phyloP scores from a whole-genome alignment of 164 flowering plant species.

The Nelumbo lutea region DNA sequence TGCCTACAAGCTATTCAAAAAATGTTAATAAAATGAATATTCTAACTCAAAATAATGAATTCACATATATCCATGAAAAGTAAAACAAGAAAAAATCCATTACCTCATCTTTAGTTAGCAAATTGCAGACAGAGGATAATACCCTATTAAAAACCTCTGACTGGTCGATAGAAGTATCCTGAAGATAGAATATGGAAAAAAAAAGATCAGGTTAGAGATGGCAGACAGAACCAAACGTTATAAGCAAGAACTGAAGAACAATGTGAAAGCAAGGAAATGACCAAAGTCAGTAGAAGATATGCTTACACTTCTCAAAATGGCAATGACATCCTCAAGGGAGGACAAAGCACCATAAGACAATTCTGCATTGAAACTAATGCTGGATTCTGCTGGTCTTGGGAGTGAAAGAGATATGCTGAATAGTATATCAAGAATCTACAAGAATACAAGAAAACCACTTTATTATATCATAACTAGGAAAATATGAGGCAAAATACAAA shows the following conservation, averaged over 20 bases:
- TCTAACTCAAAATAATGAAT: neutral
- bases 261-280: slow-evolving; percentile 2
- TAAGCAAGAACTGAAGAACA: slow-evolving; percentile 6
- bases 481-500: neutral
- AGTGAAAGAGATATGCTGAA: slow-evolving; percentile 89
- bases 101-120: slow-evolving; percentile 85
- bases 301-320: slow-evolving; percentile 88
- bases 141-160: slow-evolving; percentile 94
- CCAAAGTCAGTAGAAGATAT: neutral
- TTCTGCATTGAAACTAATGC: slow-evolving; percentile 45
- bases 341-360: slow-evolving; percentile 69
- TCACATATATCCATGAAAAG: neutral
- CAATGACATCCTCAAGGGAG: slow-evolving; percentile 94
- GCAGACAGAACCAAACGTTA: neutral
- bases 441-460: slow-evolving; percentile 1
- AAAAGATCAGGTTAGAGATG: slow-evolving; percentile 1
- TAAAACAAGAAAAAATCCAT: neutral
- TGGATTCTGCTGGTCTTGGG: slow-evolving; percentile 55
- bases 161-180: slow-evolving; percentile 98
- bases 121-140: slow-evolving; percentile 73
- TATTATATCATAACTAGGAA: slow-evolving; percentile 1
- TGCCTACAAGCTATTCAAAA: slow-evolving; percentile 67
- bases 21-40: slow-evolving; percentile 3
- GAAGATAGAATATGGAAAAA: slow-evolving; percentile 14
- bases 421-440: slow-evolving; percentile 83